phyloP scores from a whole-genome alignment of 371 early-diverging fungal species.

The Circinella minor region DNA sequence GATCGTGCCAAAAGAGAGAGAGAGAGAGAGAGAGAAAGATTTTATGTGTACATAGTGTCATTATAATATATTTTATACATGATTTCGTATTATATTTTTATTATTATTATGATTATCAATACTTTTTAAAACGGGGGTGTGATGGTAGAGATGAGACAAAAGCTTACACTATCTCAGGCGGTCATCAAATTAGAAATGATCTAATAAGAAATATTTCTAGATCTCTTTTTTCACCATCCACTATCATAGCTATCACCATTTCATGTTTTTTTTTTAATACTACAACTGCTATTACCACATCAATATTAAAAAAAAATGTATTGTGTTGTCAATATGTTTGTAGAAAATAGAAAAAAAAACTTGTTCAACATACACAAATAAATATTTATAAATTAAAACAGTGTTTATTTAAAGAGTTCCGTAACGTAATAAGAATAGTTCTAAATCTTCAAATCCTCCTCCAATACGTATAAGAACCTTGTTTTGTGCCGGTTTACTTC shows the following conservation, averaged over 20 bases:
- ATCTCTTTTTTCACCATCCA: too few relatives aligned
- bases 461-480: constrained; percentile 72
- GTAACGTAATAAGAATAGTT: constrained; percentile 43
- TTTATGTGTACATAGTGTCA: neutral
- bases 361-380: too few relatives aligned
- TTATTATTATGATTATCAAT: neutral
- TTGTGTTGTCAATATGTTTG: too few relatives aligned
- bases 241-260: too few relatives aligned
- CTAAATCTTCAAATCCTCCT: constrained; percentile 73
- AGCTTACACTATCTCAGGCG: constrained; percentile 1
- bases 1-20: neutral
- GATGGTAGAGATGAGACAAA: constrained; percentile 10
- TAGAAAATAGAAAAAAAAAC: too few relatives aligned
- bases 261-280: too few relatives aligned
- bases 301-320: too few relatives aligned
- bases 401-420: too few relatives aligned
- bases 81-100: neutral
- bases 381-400: too few relatives aligned
- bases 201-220: constrained; percentile 29
- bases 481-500: constrained; percentile 29
- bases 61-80: too few relatives aligned
- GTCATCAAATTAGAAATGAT: constrained; percentile 48
- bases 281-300: too few relatives aligned
- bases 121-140: neutral
- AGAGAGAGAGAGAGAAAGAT: neutral